Evolutionary conservation across 768 basidiomycete genomes (phyloP), one percentile per base, ranked within the genome.

Genomic region (Boletellus ananas): DNA sequence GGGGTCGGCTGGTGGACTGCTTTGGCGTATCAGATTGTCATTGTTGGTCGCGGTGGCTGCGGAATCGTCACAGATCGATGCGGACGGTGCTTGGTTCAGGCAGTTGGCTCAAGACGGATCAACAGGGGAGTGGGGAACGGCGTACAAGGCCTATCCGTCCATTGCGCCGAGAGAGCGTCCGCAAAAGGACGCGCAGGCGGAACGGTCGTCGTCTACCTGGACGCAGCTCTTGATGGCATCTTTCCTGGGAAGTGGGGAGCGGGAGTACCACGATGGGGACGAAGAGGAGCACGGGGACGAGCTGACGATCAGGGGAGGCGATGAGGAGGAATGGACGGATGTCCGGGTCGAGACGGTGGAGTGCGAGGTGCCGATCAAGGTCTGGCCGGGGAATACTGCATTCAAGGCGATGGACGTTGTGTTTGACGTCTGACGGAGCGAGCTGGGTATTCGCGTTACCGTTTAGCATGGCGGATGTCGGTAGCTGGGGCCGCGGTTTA

Each of bases 321-420:
- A 62, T 11, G 58, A 54, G 51, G 75, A 73, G 6, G 83, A 74
- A 1, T 92, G 87, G 90, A 61, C 60, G 47, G 83, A 84, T 51
- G 78, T 88, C 11, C 73, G 67, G 61, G 76, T 86, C 21, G 94
- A 97, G 77, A 89, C 85, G 51, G 92, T 98, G 16, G 95, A 96
- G 67, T 96, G 94, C 60, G 90, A 94, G 66, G 88, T 98, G 37
- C 90, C 91, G 17, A 80, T 98, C 49, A 81, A 69, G 57, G 87
- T 96, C 1, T 94, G 87, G 79, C 85, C 93, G 11, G 90, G 90
- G 38, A 93, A 91, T 69, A 94, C 90, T 4, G 87, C 84, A 38
- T 93, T 90, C 70, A 85, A 81, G 67, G 81, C 90, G 4, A 73
- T 79, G 62, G 84, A 89, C 54, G 84, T 90, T 8, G 81, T 87